These are phyloP conservation scores for Acacia acuminata DNA, from an alignment of 306 rosid species.

Conservation along the genomic window DNA sequence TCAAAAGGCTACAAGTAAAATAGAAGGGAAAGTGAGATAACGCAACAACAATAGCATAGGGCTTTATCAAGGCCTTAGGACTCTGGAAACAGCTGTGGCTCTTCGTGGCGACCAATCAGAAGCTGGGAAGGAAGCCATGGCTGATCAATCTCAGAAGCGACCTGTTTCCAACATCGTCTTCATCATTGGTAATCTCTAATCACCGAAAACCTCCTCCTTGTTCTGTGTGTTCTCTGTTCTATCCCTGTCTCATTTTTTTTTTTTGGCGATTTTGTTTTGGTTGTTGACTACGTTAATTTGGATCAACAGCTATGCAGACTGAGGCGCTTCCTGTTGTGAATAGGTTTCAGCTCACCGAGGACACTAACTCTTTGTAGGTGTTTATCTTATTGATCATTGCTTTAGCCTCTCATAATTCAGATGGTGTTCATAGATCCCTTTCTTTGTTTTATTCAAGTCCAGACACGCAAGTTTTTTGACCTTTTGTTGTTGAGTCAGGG, in stretches of 20 bases:
- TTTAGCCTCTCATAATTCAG: background rate
- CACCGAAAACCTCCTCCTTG: background rate
- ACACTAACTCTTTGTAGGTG: slow-evolving; percentile 62
- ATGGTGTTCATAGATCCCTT: slow-evolving; percentile 21
- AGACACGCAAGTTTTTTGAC: background rate
- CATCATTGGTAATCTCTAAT: slow-evolving; percentile 53
- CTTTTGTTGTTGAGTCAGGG: background rate
- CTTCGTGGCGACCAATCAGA: slow-evolving; percentile 48
- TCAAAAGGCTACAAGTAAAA: background rate
- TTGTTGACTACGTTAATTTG: slow-evolving; percentile 7
- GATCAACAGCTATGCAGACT: slow-evolving; percentile 83
- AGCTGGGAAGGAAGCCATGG: slow-evolving; percentile 46
- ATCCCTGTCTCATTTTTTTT: too few relatives aligned
- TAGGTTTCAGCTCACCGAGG: slow-evolving; percentile 71
- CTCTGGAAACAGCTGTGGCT: slow-evolving; percentile 41
- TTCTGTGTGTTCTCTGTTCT: background rate
- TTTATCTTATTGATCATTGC: background rate
- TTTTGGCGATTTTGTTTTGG: slow-evolving; percentile 3
- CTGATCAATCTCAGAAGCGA: slow-evolving; percentile 36
- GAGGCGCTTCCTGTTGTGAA: slow-evolving; percentile 91
- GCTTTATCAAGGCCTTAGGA: background rate
- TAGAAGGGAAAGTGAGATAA: background rate
- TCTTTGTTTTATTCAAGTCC: background rate
- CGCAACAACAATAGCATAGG: background rate
- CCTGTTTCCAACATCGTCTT: slow-evolving; percentile 70